These are phyloP conservation scores for Zarea fungicola DNA, from an alignment of 2,329 filamentous ascomycete species.

Conservation along the genomic window DNA sequence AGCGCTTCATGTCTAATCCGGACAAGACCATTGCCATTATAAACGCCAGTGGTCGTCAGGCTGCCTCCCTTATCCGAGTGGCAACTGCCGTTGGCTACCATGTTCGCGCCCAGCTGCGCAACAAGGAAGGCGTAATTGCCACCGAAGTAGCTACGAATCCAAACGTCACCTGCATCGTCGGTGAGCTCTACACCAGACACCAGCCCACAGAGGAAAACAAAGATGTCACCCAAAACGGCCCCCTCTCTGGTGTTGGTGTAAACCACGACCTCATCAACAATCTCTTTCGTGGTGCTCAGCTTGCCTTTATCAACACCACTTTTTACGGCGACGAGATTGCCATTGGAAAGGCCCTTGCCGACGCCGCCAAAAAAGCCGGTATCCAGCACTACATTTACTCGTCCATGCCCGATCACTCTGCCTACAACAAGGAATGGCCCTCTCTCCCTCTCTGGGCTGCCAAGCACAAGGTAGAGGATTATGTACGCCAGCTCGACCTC, in stretches of 20 bases:
- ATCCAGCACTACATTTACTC: slow-evolving; percentile 94
- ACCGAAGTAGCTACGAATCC: slow-evolving; percentile 77
- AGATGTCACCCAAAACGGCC: slow-evolving; percentile 64
- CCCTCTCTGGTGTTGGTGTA: slow-evolving; percentile 59
- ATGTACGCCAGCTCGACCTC: slow-evolving; percentile 74
- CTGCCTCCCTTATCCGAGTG: slow-evolving; percentile 89
- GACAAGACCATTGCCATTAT: slow-evolving; percentile 88
- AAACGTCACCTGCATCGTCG: slow-evolving; percentile 63
- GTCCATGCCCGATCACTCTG: slow-evolving; percentile 91
- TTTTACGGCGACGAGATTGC: slow-evolving; percentile 93
- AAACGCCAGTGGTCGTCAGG: slow-evolving; percentile 93
- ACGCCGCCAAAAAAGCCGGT: slow-evolving; percentile 78
- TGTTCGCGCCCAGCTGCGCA: slow-evolving; percentile 87
- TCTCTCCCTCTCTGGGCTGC: slow-evolving; percentile 84
- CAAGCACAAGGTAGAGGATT: slow-evolving; percentile 90
- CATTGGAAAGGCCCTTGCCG: slow-evolving; percentile 82
- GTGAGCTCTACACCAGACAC: slow-evolving; percentile 57
- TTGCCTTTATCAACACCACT: slow-evolving; percentile 97
- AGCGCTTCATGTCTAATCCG: slow-evolving; percentile 53
- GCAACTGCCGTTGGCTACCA: slow-evolving; percentile 90
- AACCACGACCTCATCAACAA: slow-evolving; percentile 68
- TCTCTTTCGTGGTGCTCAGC: slow-evolving; percentile 76
- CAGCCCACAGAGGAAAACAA: slow-evolving; percentile 44
- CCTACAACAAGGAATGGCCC: slow-evolving; percentile 71
- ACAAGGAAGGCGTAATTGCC: slow-evolving; percentile 80